phyloP scores from a whole-genome alignment of 257 asterid species.

The Lithospermum erythrorhizon region DNA sequence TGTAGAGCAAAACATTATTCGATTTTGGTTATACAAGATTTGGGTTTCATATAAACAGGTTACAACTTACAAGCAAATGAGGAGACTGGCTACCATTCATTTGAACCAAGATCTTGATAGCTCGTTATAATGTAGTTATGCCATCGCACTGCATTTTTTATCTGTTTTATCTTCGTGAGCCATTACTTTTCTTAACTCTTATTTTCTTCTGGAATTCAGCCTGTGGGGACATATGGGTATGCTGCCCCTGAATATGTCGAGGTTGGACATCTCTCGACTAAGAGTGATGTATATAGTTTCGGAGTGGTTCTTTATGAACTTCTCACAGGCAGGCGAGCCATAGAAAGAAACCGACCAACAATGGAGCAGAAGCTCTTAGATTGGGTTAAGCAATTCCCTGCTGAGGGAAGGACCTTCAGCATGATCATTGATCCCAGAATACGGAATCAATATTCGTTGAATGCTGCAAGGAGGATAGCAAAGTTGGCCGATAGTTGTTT shows the following conservation, averaged over 20 bases:
- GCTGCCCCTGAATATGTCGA: constrained; percentile 86
- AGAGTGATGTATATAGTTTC: constrained; percentile 80
- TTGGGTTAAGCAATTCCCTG: constrained; percentile 73
- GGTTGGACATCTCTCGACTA: constrained; percentile 62
- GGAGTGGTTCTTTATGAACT: constrained; percentile 84
- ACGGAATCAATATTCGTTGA: constrained; percentile 42
- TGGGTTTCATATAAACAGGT: no score
- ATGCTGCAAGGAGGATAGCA: constrained; percentile 61
- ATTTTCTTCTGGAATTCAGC: constrained; percentile 26
- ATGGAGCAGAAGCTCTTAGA: constrained; percentile 63
- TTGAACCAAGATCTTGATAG: neutral
- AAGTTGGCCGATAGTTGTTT: constrained; percentile 75
- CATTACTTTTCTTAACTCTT: neutral
- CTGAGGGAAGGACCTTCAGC: constrained; percentile 46
- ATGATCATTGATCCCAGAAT: constrained; percentile 73
- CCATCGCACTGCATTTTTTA: neutral
- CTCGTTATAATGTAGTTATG: neutral
- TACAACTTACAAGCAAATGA: no score
- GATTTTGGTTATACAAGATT: no score
- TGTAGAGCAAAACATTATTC: no score
- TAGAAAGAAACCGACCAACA: constrained; percentile 55
- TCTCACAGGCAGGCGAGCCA: constrained; percentile 69
- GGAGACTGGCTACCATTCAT: neutral
- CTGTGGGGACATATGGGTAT: constrained; percentile 81
- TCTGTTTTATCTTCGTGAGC: neutral